These are phyloP conservation scores for Prunus fruticosa DNA, from an alignment of 306 rosid genomes.

Conservation along the genomic window DNA sequence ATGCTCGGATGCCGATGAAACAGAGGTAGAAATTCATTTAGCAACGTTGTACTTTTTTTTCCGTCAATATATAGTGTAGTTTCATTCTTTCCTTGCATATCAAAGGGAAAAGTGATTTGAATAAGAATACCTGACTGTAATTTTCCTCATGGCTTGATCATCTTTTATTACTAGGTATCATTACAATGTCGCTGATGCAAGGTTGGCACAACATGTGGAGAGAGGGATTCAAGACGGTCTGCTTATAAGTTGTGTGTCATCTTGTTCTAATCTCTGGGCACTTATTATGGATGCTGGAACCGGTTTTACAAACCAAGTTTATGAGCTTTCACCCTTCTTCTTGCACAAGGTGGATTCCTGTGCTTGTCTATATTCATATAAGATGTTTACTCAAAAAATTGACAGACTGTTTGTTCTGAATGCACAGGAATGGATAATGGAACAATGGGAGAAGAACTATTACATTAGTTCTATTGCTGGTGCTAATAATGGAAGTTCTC, in stretches of 20 bases:
- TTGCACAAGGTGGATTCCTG: conserved; percentile 69
- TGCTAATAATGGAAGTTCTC: conserved; percentile 65
- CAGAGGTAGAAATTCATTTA: conserved; percentile 57
- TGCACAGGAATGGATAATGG: conserved; percentile 65
- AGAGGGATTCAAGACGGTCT: conserved; percentile 94
- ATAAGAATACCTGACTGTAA: background rate
- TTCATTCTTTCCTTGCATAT: background rate
- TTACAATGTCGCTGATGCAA: conserved; percentile 76
- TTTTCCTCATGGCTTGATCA: conserved; percentile 9
- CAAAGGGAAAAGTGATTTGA: background rate
- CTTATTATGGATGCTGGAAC: conserved; percentile 99
- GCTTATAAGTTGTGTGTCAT: conserved; percentile 85
- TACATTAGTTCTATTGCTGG: conserved; percentile 68
- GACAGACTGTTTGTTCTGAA: conserved; percentile 1
- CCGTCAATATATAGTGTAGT: background rate
- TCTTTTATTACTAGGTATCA: conserved; percentile 66
- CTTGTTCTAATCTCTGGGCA: conserved; percentile 95
- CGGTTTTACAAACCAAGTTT: conserved; percentile 75
- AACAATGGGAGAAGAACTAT: conserved; percentile 66
- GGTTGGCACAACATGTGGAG: conserved; percentile 86
- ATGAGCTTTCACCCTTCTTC: conserved; percentile 75
- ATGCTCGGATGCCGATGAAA: conserved; percentile 91
- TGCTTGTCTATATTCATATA: conserved; percentile 6
- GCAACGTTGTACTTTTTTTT: background rate
- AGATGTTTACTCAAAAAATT: background rate